Conservation (phyloP, 345 rosid genomes). For the Citropsis articulata region DNA sequence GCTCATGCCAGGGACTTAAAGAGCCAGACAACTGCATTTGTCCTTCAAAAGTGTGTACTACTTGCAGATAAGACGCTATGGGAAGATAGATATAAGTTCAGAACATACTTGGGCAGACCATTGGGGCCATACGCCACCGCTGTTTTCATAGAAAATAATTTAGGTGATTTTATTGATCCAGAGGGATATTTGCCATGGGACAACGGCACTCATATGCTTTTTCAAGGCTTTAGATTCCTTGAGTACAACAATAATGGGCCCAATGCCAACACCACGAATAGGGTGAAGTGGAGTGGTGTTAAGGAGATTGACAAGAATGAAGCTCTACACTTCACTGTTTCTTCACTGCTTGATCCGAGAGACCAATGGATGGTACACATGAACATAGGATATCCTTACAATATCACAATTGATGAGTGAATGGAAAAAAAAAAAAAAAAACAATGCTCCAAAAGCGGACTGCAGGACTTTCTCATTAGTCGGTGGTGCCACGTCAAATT, state of each 20-base stretch:
- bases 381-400: conserved; percentile 30
- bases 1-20: conserved; percentile 47
- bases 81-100: conserved; percentile 27
- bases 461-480: no score
- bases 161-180: conserved; percentile 64
- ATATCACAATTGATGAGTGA: conserved; percentile 28
- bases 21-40: conserved; percentile 44
- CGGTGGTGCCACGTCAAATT: no score
- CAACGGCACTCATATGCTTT: background rate
- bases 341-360: conserved; percentile 35
- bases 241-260: conserved; percentile 70
- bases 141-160: conserved; percentile 46
- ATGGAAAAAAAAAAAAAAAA: no score
- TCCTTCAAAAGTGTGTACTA: conserved; percentile 72
- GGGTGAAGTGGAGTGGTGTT: conserved; percentile 54
- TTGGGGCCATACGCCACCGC: conserved; percentile 64
- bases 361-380: conserved; percentile 43
- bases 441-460: no score
- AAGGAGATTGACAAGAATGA: conserved; percentile 36
- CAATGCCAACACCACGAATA: conserved; percentile 40
- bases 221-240: conserved; percentile 43
- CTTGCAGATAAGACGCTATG: conserved; percentile 56
- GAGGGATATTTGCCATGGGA: conserved; percentile 48
- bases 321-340: conserved; percentile 41
- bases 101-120: conserved; percentile 71